phyloP scores from a whole-genome alignment of 345 rosid species.

The Salix dunnii region DNA sequence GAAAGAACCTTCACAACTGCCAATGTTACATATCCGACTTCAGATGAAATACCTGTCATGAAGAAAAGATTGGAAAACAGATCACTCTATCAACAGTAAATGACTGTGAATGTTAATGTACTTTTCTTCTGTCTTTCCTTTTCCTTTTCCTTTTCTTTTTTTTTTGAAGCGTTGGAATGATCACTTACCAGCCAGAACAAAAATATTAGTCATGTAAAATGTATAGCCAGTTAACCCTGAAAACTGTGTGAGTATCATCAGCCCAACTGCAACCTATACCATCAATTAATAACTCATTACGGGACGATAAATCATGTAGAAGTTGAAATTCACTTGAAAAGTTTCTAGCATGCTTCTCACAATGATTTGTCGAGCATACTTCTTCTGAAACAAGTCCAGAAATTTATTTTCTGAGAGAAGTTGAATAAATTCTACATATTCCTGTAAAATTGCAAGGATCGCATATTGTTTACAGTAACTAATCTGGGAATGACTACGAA shows the following conservation, averaged over 20 bases:
- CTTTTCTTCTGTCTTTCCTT: too few species aligned
- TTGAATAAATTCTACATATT: neutral
- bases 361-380: neutral
- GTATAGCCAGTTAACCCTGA: slow-evolving; percentile 44
- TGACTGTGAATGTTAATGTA: too few species aligned
- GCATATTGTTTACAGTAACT: too few species aligned
- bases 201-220: slow-evolving; percentile 47
- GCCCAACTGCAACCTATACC: slow-evolving; percentile 46
- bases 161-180: too few species aligned
- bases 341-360: neutral
- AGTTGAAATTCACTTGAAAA: neutral
- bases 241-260: slow-evolving; percentile 49
- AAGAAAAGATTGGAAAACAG: too few species aligned
- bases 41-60: too few species aligned
- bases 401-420: neutral
- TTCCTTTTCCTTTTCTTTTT: too few species aligned
- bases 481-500: too few species aligned
- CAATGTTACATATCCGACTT: too few species aligned
- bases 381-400: neutral
- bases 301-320: neutral
- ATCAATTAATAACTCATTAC: too few species aligned
- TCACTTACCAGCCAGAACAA: slow-evolving; percentile 40
- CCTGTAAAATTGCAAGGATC: neutral
- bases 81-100: too few species aligned
- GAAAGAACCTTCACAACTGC: too few species aligned